A percentile compares a stretch with the other conserved stretches of the same genome.
Evolutionary conservation across 2,329 filamentous ascomycete species (phyloP).

Genomic region (Alternaria brassicicola): DNA sequence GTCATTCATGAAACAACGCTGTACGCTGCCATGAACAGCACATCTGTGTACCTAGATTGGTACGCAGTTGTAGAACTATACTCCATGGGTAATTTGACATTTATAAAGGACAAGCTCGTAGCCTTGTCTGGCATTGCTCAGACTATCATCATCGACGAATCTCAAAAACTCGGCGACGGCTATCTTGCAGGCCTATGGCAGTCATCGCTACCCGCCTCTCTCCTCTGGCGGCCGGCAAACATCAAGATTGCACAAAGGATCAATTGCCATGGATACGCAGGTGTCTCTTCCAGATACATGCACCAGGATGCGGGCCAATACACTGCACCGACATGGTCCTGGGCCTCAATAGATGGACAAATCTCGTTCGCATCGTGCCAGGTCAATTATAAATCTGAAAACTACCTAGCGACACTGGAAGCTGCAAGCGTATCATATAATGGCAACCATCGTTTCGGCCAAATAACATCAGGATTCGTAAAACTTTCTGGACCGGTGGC

Average conservation of each 20-base stretch:
- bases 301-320: too few relatives aligned
- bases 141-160: not conserved
- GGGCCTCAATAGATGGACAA: conserved; percentile 15
- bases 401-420: conserved; percentile 1
- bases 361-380: conserved; percentile 8
- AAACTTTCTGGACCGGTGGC: not conserved
- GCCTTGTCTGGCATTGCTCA: conserved; percentile 14
- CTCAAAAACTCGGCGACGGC: not conserved
- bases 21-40: not conserved
- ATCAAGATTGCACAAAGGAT: not conserved
- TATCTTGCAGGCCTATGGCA: conserved; percentile 19
- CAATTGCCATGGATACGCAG: not conserved
- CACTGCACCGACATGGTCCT: conserved; percentile 23
- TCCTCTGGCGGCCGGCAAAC: conserved; percentile 4
- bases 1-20: not conserved
- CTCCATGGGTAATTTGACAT: not conserved
- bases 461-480: not conserved
- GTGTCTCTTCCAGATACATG: not conserved
- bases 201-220: conserved; percentile 1
- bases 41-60: conserved; percentile 5
- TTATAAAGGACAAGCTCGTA: conserved; percentile 4
- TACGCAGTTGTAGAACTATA: conserved; percentile 6
- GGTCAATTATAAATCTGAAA: not conserved
- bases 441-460: not conserved
- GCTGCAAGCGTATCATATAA: not conserved